A percentile compares a stretch with the other conserved stretches of the same genome.
Conservation (phyloP, 441 rosid species). For the Theobroma grandiflorum region DNA sequence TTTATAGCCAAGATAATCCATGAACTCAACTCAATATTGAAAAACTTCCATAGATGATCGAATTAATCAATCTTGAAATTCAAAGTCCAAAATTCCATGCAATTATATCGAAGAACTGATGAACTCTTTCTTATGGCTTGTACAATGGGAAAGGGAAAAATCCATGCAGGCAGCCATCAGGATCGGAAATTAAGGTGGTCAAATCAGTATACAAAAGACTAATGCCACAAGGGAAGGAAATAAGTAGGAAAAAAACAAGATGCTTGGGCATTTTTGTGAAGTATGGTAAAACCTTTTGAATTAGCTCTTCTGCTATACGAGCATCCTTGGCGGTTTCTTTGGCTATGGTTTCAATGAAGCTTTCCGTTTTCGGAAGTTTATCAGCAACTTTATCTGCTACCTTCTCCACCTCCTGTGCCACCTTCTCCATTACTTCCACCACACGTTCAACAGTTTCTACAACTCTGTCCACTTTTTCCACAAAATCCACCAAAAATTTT, state of each 20-base stretch:
- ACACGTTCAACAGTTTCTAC: constrained; percentile 43
- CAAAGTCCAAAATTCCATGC: neutral
- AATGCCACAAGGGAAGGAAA: neutral
- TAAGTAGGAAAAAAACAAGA: neutral
- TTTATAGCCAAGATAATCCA: neutral
- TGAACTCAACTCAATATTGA: neutral
- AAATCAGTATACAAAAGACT: neutral
- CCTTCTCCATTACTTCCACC: constrained; percentile 48
- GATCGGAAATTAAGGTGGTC: neutral
- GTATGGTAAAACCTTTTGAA: constrained; percentile 48
- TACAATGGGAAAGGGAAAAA: neutral
- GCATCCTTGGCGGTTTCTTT: constrained; percentile 50
- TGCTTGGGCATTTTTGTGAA: neutral
- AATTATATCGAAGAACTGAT: neutral
- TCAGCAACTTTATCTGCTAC: constrained; percentile 53
- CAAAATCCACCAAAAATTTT: neutral
- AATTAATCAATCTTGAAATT: neutral
- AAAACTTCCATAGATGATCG: neutral
- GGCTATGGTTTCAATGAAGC: constrained; percentile 49
- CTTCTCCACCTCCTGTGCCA: constrained; percentile 55
- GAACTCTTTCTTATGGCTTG: neutral
- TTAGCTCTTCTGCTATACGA: constrained; percentile 37
- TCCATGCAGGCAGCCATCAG: neutral
- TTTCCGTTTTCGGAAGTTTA: constrained; percentile 47
- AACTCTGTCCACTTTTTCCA: constrained; percentile 43